These are phyloP conservation scores for Trichoderma sp. DNA, from an alignment of 2,329 filamentous ascomycete genomes.

Conservation along the genomic window DNA sequence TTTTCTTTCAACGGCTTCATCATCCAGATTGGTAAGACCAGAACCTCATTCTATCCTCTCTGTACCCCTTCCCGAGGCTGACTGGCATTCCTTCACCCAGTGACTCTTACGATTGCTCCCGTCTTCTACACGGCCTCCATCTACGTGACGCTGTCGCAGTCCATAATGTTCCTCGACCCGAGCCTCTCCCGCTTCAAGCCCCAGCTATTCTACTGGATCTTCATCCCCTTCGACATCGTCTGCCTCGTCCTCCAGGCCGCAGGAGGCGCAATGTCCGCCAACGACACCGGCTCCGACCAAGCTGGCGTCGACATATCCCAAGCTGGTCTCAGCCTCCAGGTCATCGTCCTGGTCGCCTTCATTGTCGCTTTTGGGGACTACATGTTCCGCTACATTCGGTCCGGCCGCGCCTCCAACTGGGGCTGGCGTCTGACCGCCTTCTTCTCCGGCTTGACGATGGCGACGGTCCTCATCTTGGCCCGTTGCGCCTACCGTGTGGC, in stretches of 20 bases:
- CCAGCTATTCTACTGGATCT: constrained; percentile 50
- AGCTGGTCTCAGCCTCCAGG: constrained; percentile 61
- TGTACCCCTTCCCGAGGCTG: neutral
- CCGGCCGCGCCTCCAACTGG: constrained; percentile 34
- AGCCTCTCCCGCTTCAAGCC: constrained; percentile 49
- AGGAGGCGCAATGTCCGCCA: constrained; percentile 57
- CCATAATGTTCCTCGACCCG: constrained; percentile 46
- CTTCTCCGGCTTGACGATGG: constrained; percentile 53
- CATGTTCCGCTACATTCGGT: constrained; percentile 47
- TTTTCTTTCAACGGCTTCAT: constrained; percentile 63
- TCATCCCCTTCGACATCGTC: constrained; percentile 59
- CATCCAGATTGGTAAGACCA: constrained; percentile 60
- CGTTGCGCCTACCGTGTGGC: constrained; percentile 66
- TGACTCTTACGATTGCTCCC: constrained; percentile 56
- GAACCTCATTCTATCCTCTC: neutral
- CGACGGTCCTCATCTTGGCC: constrained; percentile 62
- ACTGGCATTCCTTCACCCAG: constrained; percentile 37
- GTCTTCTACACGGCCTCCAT: constrained; percentile 62
- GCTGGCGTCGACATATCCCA: constrained; percentile 45
- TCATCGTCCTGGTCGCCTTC: constrained; percentile 58
- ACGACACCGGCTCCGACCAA: constrained; percentile 44
- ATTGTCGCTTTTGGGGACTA: constrained; percentile 53
- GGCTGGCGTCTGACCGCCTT: constrained; percentile 48
- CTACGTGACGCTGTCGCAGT: constrained; percentile 61
- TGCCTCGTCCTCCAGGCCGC: constrained; percentile 60